A percentile compares a stretch with the other conserved stretches of the same genome.
These are phyloP conservation scores for Pestalotiopsis sp. DNA, from an alignment of 2,329 filamentous ascomycete genomes.

Conservation along the genomic window DNA sequence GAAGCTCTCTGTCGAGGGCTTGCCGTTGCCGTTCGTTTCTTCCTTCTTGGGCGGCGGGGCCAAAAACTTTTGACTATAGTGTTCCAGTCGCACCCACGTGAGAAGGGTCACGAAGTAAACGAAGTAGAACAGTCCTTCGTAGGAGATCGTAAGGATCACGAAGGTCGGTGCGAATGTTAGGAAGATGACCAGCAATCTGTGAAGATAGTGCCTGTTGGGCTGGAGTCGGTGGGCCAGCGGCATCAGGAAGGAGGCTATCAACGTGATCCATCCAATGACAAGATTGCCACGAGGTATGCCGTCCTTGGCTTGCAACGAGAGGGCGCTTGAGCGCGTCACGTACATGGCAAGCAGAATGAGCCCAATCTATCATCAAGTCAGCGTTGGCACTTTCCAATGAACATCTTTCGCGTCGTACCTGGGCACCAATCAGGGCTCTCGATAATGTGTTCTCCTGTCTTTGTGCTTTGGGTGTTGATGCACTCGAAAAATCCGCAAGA, in stretches of 20 bases:
- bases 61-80: constrained; percentile 64
- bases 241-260: constrained; percentile 77
- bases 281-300: constrained; percentile 89
- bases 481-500: constrained; percentile 45
- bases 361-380: constrained; percentile 57
- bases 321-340: constrained; percentile 84
- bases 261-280: constrained; percentile 78
- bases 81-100: constrained; percentile 90
- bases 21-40: constrained; percentile 21
- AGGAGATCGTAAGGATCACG: constrained; percentile 95
- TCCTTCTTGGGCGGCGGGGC: constrained; percentile 24
- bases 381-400: constrained; percentile 3
- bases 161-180: constrained; percentile 91
- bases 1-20: constrained; percentile 18
- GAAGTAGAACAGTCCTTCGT: constrained; percentile 95
- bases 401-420: constrained; percentile 45
- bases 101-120: constrained; percentile 82
- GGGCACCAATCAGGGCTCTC: constrained; percentile 65
- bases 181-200: constrained; percentile 86
- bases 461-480: constrained; percentile 24
- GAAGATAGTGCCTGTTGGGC: constrained; percentile 85
- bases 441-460: constrained; percentile 48
- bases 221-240: constrained; percentile 81
- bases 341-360: constrained; percentile 80
- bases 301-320: constrained; percentile 80